Evolutionary conservation across 2,329 filamentous ascomycete species (phyloP).

Genomic region (Neophaeococcomyces mojaviensis): DNA sequence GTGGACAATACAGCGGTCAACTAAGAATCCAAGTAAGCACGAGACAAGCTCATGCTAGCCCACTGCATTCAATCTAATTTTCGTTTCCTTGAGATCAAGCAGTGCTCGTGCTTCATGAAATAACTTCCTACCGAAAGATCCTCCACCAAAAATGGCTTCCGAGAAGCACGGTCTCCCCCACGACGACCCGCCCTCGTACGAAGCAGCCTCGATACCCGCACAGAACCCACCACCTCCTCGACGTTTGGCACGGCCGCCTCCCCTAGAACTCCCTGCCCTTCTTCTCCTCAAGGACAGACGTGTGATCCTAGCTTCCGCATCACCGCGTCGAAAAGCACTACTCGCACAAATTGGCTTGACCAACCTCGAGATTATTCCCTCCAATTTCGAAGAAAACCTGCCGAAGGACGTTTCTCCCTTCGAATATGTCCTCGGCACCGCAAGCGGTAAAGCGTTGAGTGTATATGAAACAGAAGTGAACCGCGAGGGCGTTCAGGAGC

Average conservation of each 20-base stretch:
- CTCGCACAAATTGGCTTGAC: constrained; percentile 70
- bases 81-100: too few relatives aligned
- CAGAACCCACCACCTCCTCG: constrained; percentile 14
- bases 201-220: constrained; percentile 14
- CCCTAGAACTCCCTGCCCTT: constrained; percentile 73
- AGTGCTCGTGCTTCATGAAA: neutral
- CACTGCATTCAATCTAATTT: too few relatives aligned
- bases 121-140: too few relatives aligned
- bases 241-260: constrained; percentile 31
- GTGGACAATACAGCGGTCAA: too few relatives aligned
- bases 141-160: constrained; percentile 3
- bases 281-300: constrained; percentile 67
- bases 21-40: too few relatives aligned
- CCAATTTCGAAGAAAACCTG: constrained; percentile 75
- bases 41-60: too few relatives aligned
- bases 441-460: constrained; percentile 70
- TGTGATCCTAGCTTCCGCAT: constrained; percentile 83
- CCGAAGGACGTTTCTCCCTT: constrained; percentile 68
- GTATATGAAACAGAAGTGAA: constrained; percentile 58
- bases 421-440: constrained; percentile 87
- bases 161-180: neutral
- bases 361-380: constrained; percentile 77
- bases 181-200: constrained; percentile 22
- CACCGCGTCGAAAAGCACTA: constrained; percentile 74
- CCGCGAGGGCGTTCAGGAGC: constrained; percentile 55